These are phyloP conservation scores for Ophiostoma sp. DNA, from an alignment of 2,329 filamentous ascomycete genomes.

Conservation along the genomic window DNA sequence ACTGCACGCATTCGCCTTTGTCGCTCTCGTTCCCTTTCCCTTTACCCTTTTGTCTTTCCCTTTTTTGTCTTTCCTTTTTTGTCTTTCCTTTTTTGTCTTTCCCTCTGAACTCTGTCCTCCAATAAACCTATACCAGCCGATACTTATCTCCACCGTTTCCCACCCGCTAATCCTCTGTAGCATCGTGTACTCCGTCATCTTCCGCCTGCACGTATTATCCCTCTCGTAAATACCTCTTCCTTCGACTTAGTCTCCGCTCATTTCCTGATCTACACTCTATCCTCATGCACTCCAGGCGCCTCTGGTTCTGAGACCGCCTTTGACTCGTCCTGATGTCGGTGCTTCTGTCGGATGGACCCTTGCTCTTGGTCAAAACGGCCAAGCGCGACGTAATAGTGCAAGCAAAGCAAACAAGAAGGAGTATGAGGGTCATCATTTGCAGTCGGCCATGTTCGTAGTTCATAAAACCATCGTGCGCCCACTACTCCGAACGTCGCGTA, in stretches of 20 bases:
- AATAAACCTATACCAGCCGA: background rate
- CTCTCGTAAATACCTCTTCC: background rate
- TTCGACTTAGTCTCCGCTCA: background rate
- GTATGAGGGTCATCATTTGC: background rate
- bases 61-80: background rate
- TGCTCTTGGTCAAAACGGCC: background rate
- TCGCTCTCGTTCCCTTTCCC: background rate
- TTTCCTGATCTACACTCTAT: background rate
- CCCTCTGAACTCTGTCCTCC: background rate
- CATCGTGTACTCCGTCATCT: conserved; percentile 10
- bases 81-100: background rate
- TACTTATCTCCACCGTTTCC: conserved; percentile 7
- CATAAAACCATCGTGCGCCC: conserved; percentile 9
- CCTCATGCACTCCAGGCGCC: no score
- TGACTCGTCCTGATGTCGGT: background rate
- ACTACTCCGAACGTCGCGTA: background rate
- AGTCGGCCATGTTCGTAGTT: background rate
- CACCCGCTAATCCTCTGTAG: conserved; percentile 2
- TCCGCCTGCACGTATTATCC: conserved; percentile 6
- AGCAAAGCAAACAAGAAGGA: background rate
- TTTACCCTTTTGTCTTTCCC: background rate
- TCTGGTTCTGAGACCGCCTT: no score
- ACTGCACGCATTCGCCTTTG: background rate
- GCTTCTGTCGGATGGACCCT: background rate
- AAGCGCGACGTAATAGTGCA: background rate